phyloP scores from a whole-genome alignment of 2,329 filamentous ascomycete genomes.

The Alternaria gaisen region DNA sequence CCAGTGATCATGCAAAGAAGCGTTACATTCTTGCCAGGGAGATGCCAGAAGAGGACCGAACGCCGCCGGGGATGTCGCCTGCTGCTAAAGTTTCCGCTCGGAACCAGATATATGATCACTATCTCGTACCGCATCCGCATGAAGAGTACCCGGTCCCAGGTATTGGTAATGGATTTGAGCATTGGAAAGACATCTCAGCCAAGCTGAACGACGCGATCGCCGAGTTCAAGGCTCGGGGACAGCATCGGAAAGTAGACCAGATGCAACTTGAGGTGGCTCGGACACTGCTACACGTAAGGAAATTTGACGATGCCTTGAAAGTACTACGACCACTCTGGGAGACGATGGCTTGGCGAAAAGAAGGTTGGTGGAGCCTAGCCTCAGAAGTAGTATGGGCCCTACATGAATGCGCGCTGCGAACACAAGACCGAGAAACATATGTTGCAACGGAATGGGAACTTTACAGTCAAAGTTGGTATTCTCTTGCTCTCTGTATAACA shows the following conservation, averaged over 20 bases:
- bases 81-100: conserved; percentile 64
- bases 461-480: conserved; percentile 43
- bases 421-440: conserved; percentile 58
- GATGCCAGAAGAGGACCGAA: conserved; percentile 68
- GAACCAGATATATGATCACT: conserved; percentile 65
- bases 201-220: conserved; percentile 58
- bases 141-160: conserved; percentile 60
- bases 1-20: conserved; percentile 61
- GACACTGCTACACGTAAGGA: conserved; percentile 61
- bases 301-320: conserved; percentile 61
- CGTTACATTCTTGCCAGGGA: conserved; percentile 62
- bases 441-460: conserved; percentile 67
- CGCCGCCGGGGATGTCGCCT: conserved; percentile 63
- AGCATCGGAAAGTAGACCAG: conserved; percentile 64
- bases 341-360: conserved; percentile 64
- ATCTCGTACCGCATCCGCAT: conserved; percentile 67
- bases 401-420: conserved; percentile 61
- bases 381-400: conserved; percentile 63
- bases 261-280: conserved; percentile 64
- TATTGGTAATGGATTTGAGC: conserved; percentile 57
- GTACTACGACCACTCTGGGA: conserved; percentile 65
- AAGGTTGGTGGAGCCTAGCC: conserved; percentile 68
- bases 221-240: conserved; percentile 62
- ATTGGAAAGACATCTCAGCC: conserved; percentile 60
- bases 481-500: too few relatives aligned